Evolutionary conservation across 352 stramenopile genomes (phyloP).

Genomic region (Thraustotheca clavata): DNA sequence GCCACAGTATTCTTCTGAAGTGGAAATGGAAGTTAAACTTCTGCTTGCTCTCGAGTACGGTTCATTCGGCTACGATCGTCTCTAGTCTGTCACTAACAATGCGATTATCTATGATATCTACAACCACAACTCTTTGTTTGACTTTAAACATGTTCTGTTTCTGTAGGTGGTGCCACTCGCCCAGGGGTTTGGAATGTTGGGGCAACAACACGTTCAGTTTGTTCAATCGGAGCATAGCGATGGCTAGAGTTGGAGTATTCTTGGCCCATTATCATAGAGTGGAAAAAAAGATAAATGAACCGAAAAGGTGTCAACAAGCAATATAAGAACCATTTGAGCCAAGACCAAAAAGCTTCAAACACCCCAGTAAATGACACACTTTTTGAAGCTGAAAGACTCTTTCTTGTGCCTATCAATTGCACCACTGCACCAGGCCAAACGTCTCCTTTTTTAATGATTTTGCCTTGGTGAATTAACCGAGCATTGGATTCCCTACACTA

Average conservation of each 20-base stretch:
- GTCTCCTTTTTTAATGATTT: conserved; percentile 73
- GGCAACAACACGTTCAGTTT: conserved; percentile 21
- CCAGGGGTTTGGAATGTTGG: conserved; percentile 50
- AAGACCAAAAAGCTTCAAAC: not conserved
- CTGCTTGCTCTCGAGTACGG: conserved; percentile 48
- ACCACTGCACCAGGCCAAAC: conserved; percentile 70
- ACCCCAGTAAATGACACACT: not conserved
- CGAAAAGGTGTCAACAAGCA: conserved; percentile 30
- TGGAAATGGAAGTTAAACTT: conserved; percentile 51
- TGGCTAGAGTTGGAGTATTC: not conserved
- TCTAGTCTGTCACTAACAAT: conserved; percentile 51
- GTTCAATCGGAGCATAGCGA: conserved; percentile 2
- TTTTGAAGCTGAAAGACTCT: conserved; percentile 15
- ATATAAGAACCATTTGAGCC: not conserved
- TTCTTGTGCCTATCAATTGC: conserved; percentile 72
- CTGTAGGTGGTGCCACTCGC: conserved; percentile 33
- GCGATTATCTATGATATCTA: not conserved
- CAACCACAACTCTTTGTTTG: not conserved
- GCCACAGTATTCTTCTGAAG: conserved; percentile 43
- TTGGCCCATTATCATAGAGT: conserved; percentile 41
- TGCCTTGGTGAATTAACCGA: conserved; percentile 65
- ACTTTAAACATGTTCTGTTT: conserved; percentile 24
- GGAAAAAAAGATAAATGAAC: conserved; percentile 58
- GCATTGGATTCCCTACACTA: conserved; percentile 43
- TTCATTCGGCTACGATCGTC: conserved; percentile 62